Conservation (phyloP, 2,329 filamentous ascomycete species). For the Arachnopeziza araneosa region DNA sequence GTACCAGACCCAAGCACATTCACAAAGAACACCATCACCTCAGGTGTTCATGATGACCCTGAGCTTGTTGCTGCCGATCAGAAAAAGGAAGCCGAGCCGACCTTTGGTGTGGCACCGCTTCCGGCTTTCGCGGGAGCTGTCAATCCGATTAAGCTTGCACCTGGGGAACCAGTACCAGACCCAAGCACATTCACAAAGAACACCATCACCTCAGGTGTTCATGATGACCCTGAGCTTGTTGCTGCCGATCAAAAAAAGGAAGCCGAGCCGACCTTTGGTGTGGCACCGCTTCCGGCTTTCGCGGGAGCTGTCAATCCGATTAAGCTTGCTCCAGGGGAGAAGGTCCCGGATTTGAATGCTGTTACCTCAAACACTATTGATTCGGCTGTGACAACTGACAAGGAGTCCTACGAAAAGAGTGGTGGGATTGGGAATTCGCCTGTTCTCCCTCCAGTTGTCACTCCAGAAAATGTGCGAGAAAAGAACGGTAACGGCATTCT, state of each 20-base stretch:
- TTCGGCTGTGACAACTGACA: conserved; percentile 69
- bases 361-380: conserved; percentile 64
- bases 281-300: conserved; percentile 58
- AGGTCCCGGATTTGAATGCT: conserved; percentile 62
- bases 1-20: conserved; percentile 64
- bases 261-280: conserved; percentile 43
- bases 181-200: too few relatives aligned
- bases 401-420: conserved; percentile 62
- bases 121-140: conserved; percentile 58
- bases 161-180: too few relatives aligned
- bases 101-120: conserved; percentile 54
- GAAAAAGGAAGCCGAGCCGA: conserved; percentile 36
- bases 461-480: conserved; percentile 35
- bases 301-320: conserved; percentile 72
- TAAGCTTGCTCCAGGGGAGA: conserved; percentile 71
- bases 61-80: conserved; percentile 59
- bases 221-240: too few relatives aligned
- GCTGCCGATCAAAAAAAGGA: too few relatives aligned
- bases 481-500: conserved; percentile 34
- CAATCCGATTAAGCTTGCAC: conserved; percentile 74
- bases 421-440: conserved; percentile 46
- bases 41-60: conserved; percentile 72
- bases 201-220: too few relatives aligned
- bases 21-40: conserved; percentile 62
- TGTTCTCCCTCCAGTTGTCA: conserved; percentile 32